A percentile compares a stretch with the other conserved stretches of the same genome.
Conservation (phyloP, 1,284 basidiomycete genomes). For the Boletus mariae region DNA sequence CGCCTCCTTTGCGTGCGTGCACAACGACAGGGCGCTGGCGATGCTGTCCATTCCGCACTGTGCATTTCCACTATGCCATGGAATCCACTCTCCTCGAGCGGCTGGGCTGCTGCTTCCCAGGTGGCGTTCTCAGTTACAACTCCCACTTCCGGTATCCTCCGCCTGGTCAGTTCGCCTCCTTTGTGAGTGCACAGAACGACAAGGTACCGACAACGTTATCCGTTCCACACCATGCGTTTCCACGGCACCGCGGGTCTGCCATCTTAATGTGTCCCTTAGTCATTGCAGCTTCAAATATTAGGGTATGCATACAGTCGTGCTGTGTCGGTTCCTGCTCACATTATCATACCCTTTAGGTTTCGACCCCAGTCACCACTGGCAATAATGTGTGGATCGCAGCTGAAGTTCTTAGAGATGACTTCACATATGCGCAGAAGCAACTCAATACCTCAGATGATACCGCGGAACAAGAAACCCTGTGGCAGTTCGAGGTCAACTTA, state of each 20-base stretch:
- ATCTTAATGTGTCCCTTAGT: slow-evolving; percentile 64
- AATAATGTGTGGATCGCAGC: slow-evolving; percentile 84
- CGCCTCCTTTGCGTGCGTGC: no score
- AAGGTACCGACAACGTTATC: no score
- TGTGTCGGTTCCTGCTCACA: slow-evolving; percentile 10
- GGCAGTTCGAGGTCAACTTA: slow-evolving; percentile 71
- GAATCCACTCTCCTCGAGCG: no score
- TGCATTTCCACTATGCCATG: no score
- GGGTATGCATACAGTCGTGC: slow-evolving; percentile 48
- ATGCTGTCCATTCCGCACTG: no score
- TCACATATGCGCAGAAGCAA: slow-evolving; percentile 62
- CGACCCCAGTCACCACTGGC: slow-evolving; percentile 78
- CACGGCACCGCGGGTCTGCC: slow-evolving; percentile 17
- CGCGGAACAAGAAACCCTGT: slow-evolving; percentile 48
- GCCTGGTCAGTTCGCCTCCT: no score
- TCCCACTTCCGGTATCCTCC: no score
- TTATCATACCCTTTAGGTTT: slow-evolving; percentile 47
- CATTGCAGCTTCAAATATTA: slow-evolving; percentile 56
- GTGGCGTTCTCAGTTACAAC: no score
- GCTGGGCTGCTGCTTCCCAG: no score
- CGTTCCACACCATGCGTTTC: no score
- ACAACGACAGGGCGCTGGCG: no score
- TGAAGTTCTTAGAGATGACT: slow-evolving; percentile 85
- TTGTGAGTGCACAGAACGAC: no score
- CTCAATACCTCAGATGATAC: slow-evolving; percentile 51